These are phyloP conservation scores for Triticum turgidum DNA, from an alignment of 176 grass and related monocot species.

Conservation along the genomic window DNA sequence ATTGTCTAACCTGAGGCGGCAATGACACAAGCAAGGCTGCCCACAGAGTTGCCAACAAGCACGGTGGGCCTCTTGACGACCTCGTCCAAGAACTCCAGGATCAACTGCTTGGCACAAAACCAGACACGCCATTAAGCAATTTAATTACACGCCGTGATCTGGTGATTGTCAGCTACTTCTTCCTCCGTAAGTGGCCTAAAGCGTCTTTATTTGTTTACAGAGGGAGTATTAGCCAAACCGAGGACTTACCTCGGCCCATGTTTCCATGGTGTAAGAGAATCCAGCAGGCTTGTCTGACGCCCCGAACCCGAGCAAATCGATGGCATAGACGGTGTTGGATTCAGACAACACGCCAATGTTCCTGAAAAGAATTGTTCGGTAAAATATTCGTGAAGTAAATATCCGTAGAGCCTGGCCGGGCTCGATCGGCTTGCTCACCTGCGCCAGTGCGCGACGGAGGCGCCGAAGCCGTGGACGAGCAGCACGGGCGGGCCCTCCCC, in stretches of 20 bases:
- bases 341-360: slow-evolving; percentile 74
- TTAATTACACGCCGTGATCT: neutral
- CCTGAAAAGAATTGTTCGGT: neutral
- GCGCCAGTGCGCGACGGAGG: slow-evolving; percentile 89
- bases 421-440: slow-evolving; percentile 45
- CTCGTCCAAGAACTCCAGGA: slow-evolving; percentile 92
- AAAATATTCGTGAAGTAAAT: neutral
- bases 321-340: slow-evolving; percentile 74
- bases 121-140: neutral
- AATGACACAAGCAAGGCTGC: slow-evolving; percentile 93
- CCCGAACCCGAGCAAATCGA: slow-evolving; percentile 89
- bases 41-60: slow-evolving; percentile 88
- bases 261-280: slow-evolving; percentile 92
- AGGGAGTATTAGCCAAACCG: neutral
- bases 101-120: slow-evolving; percentile 53
- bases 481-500: slow-evolving; percentile 70
- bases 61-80: slow-evolving; percentile 78
- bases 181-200: too few relatives aligned
- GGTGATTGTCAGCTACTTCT: neutral
- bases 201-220: too few relatives aligned
- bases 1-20: slow-evolving; percentile 69
- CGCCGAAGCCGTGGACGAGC: slow-evolving; percentile 93
- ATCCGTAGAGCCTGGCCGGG: neutral
- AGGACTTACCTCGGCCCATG: slow-evolving; percentile 66
- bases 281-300: slow-evolving; percentile 83